Percentiles rank a stretch among this genome's conserved stretches.
Evolutionary conservation across 495 filamentous ascomycete genomes (phyloP).

Genomic region (Ramalina peruviana): DNA sequence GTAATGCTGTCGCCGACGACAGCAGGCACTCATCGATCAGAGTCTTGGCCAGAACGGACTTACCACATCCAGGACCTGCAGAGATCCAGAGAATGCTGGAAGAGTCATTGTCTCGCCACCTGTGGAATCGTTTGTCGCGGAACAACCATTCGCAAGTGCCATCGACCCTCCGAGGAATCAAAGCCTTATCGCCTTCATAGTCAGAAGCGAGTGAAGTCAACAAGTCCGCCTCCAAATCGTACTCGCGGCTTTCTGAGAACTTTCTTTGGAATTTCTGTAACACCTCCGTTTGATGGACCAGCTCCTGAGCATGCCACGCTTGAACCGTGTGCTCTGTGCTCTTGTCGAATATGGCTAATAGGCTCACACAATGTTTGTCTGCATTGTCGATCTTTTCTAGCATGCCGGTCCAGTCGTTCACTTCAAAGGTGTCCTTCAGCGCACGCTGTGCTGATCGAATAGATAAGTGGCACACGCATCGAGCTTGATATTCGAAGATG

Average conservation of each 20-base stretch:
- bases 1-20: not conserved
- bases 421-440: conserved; percentile 10
- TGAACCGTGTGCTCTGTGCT: too few species aligned
- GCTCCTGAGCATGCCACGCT: too few species aligned
- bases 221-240: too few species aligned
- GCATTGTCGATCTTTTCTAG: conserved; percentile 10
- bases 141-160: conserved; percentile 29
- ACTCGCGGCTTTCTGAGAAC: too few species aligned
- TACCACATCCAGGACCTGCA: conserved; percentile 31
- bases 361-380: not conserved
- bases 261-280: too few species aligned
- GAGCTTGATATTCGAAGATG: conserved; percentile 25
- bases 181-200: not conserved
- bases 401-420: conserved; percentile 16
- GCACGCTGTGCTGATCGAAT: conserved; percentile 16
- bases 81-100: conserved; percentile 22
- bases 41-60: conserved; percentile 24
- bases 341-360: too few species aligned
- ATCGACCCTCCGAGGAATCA: conserved; percentile 7
- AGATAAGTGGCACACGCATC: conserved; percentile 21
- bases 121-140: conserved; percentile 11
- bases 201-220: not conserved
- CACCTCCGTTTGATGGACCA: too few species aligned
- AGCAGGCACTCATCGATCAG: conserved; percentile 18
- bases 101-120: conserved; percentile 12